Evolutionary conservation across 2,329 filamentous ascomycete species (phyloP).

Genomic region (Aspergillus alliaceus): DNA sequence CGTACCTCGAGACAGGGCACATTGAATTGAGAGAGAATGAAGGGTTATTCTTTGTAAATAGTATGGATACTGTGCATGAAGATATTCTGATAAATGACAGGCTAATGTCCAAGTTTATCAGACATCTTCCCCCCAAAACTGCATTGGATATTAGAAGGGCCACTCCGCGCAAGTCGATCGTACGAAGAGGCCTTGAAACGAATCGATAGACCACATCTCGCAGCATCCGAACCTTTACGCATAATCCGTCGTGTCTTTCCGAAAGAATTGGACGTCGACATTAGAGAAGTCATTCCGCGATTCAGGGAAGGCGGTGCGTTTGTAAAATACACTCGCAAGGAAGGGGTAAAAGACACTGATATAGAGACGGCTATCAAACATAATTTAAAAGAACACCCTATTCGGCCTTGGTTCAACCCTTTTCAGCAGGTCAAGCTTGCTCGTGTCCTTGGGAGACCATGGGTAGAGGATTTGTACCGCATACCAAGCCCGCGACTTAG

Average conservation of each 20-base stretch:
- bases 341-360: constrained; percentile 48
- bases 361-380: constrained; percentile 63
- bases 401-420: constrained; percentile 89
- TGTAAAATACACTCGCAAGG: constrained; percentile 72
- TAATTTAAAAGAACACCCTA: constrained; percentile 66
- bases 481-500: constrained; percentile 74
- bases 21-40: constrained; percentile 76
- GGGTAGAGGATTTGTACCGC: constrained; percentile 89
- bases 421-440: constrained; percentile 69
- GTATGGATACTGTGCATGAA: too few relatives aligned
- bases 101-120: constrained; percentile 34
- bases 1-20: constrained; percentile 69
- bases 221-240: constrained; percentile 56
- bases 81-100: too few relatives aligned
- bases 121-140: constrained; percentile 83
- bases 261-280: constrained; percentile 60
- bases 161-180: constrained; percentile 46
- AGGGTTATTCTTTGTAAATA: constrained; percentile 86
- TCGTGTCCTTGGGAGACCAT: constrained; percentile 79
- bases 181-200: constrained; percentile 52
- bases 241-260: constrained; percentile 65
- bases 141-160: constrained; percentile 59
- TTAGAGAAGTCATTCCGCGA: constrained; percentile 79
- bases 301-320: constrained; percentile 92
- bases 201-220: constrained; percentile 52